Evolutionary conservation across 2,329 filamentous ascomycete genomes (phyloP).

Genomic region (Ustulina deusta): DNA sequence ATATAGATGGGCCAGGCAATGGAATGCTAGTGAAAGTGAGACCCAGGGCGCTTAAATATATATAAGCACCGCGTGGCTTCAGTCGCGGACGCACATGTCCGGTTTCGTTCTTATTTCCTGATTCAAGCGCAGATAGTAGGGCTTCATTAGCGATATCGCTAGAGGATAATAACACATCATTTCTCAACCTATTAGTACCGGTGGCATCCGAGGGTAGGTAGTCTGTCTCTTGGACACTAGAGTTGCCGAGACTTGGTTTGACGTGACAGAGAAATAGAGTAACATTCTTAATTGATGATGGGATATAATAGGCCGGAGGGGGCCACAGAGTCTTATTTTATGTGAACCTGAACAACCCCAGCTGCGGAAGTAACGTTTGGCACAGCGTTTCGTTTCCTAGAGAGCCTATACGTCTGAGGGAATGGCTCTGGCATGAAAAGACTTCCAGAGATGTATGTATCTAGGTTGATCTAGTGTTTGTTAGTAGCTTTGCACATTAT

Average conservation of each 20-base stretch:
- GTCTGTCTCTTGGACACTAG: background rate
- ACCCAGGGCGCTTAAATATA: background rate
- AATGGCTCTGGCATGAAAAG: background rate
- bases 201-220: background rate
- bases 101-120: background rate
- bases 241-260: conserved; percentile 17
- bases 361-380: background rate
- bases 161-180: conserved; percentile 4
- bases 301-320: background rate
- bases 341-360: background rate
- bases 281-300: background rate
- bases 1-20: background rate
- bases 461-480: background rate
- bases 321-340: conserved; percentile 2
- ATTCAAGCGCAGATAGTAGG: background rate
- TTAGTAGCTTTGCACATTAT: background rate
- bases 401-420: background rate
- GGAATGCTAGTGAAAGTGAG: background rate
- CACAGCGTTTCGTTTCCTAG: background rate
- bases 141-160: background rate
- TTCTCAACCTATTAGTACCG: background rate
- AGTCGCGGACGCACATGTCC: background rate
- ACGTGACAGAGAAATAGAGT: conserved; percentile 4
- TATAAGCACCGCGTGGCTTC: background rate
- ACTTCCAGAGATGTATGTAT: too few relatives aligned